Evolutionary conservation across 768 basidiomycete genomes (phyloP), one percentile per base, ranked within the genome.

Genomic region (Suillus subalutaceus): DNA sequence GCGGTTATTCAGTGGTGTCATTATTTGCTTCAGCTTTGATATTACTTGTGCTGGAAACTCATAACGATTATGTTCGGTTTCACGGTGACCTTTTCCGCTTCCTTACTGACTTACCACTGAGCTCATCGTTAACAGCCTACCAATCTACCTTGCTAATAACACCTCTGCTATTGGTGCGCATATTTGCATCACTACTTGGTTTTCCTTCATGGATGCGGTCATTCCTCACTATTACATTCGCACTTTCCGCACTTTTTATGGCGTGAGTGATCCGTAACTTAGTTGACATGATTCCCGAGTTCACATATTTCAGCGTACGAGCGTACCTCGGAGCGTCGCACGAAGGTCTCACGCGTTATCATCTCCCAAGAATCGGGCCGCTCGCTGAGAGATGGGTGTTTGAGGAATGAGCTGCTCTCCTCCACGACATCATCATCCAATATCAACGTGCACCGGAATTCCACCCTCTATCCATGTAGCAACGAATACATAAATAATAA

Each of bases 1-100:
- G 46, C 48, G 16, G 60, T 32, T 64, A 23, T 66, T 44, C 35
- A 13, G 63, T 62, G 58, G 46, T 15, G 62, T 35, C 23, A 56
- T 65, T 30, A 52, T 40, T 57, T 26, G 37, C 65, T 66, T 35
- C 64, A 91, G 92, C 92, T 3, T 76, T 93, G 38, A 35, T 81
- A 1, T 75, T 92, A 40, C 82, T 93, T 12, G 82, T 91, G n/a
- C 68, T 88, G n/a, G 91, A 93, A 77, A 93, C 88, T 12, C 84
- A 86, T 67, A 90, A 90, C 70, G 89, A 92, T 75, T 90, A 86
- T 68, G 86, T 92, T 65, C 87, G 92, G 63, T 93, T 92, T 74
- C 91, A 92, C 73, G 89, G 91, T 90, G 62, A 71, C 85, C 72
- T 59, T 61, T 35, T 6, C 18, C 43, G 63, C 44, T 8, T n/a